Conservation (phyloP, 2,329 filamentous ascomycete species). For the Dactylellina haptotyla region DNA sequence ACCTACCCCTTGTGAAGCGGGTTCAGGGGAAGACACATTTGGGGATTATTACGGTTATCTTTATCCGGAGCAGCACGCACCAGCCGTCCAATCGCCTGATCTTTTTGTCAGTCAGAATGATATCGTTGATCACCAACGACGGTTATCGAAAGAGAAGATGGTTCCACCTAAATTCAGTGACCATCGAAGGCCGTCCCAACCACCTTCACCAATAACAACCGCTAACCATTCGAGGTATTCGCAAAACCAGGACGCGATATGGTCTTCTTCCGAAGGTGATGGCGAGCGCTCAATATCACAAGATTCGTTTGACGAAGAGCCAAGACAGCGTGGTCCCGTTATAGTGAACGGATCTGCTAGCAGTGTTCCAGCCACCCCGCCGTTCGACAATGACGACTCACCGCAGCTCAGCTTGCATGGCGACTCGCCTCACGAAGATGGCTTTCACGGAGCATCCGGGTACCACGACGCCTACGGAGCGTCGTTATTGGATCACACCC, state of each 20-base stretch:
- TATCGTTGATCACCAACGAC: conserved; percentile 56
- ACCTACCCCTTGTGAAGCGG: conserved; percentile 36
- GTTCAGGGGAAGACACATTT: conserved; percentile 36
- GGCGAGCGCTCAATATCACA: conserved; percentile 53
- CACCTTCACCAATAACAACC: conserved; percentile 50
- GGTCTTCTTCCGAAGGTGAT: conserved; percentile 53
- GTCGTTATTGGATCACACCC: conserved; percentile 25
- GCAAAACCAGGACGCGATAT: conserved; percentile 57
- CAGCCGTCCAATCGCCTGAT: conserved; percentile 50
- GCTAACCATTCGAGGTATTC: conserved; percentile 38
- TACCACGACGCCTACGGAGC: conserved; percentile 30
- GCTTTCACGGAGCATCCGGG: conserved; percentile 15
- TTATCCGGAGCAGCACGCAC: conserved; percentile 53
- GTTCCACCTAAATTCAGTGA: conserved; percentile 55
- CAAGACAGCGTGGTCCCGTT: conserved; percentile 59
- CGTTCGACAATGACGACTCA: conserved; percentile 43
- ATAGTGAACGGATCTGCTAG: conserved; percentile 62
- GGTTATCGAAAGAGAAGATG: conserved; percentile 56
- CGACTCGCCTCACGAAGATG: conserved; percentile 41
- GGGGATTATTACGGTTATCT: conserved; percentile 53
- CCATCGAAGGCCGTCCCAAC: conserved; percentile 54
- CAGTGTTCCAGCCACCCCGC: conserved; percentile 49
- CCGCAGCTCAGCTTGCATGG: conserved; percentile 41
- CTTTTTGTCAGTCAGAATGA: conserved; percentile 57
- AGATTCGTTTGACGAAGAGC: conserved; percentile 55